Base-by-base conservation (phyloP, 2,329 filamentous ascomycete genomes). In the Taxawa tesnikishii region DNA sequence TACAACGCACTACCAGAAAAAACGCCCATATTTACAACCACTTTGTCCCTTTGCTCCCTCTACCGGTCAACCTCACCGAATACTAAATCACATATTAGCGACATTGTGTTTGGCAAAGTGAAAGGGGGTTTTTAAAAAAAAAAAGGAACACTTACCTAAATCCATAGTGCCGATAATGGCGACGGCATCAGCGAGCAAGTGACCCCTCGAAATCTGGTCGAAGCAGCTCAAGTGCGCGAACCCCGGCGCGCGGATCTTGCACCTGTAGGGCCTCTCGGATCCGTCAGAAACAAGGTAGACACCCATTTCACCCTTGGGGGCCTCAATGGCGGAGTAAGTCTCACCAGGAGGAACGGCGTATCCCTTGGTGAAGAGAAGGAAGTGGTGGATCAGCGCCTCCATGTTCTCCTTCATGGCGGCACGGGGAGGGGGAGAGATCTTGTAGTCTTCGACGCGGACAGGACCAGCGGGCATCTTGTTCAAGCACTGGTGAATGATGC, bases 361-460 rank as follows among this genome's bases (percentile, higher is more conserved):
- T 38, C 90, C 90, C 73, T 98, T 98, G 59, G 87, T 96, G 69
- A 88, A 98, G 33, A 98, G 77, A 44, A 98, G 66, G 73, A 98
- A 98, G 69, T 98, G 90, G 67, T 98, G 90, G 56, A 98, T 98
- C 26, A 98, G 74, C 24, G 90, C 87, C 67, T 98, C 90, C 92
- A 98, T 98, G 69, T 98, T 98, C 75, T 98, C 90, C 74, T 98
- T 98, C 90, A 98, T 98, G 52, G 90, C 90, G 27, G 83, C 71
- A 53, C 90, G 79, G n/a, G 90, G 92, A 40, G 90, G 90, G 14
- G 90, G 90, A 3, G 83, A 81, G 51, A 98, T 75, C 75, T 98
- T 98, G 76, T 96, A 98, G 63, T 98, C 90, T 63, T 98, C 90
- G 26, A 94, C 84, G 46, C 88, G 82, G 54, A 96, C 74, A 32